Conservation (phyloP, 1,284 basidiomycete species). For the Pseudozyma tsukubaensis region DNA sequence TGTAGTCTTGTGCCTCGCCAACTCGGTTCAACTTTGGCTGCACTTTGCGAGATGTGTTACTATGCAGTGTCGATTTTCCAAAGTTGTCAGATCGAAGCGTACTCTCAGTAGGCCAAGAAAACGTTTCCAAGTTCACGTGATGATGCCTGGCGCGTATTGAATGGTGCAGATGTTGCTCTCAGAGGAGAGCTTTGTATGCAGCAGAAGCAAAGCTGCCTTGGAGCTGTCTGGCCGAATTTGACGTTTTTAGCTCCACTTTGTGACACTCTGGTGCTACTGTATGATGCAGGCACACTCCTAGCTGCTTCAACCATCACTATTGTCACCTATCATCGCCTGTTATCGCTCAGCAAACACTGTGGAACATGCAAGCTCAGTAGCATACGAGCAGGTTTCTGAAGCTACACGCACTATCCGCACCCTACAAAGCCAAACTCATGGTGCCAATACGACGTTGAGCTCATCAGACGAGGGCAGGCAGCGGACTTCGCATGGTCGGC, state of each 20-base stretch:
- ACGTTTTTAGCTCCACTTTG: background rate
- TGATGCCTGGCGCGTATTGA: constrained; percentile 12
- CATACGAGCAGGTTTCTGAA: too few species aligned
- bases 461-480: background rate
- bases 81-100: constrained; percentile 9
- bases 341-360: too few species aligned
- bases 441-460: background rate
- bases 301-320: too few species aligned
- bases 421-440: background rate
- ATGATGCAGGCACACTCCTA: too few species aligned
- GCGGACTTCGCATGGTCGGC: background rate
- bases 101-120: background rate
- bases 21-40: too few species aligned
- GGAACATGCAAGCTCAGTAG: too few species aligned
- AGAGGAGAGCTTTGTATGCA: background rate
- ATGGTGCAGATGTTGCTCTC: constrained; percentile 1
- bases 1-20: background rate
- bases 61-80: background rate
- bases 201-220: too few species aligned
- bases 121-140: constrained; percentile 14
- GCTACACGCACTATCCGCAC: too few species aligned
- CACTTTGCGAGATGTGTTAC: background rate
- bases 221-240: too few species aligned
- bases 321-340: too few species aligned
- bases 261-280: background rate